phyloP scores from a whole-genome alignment of 176 grass and related monocot genomes.

The Avena sativa region DNA sequence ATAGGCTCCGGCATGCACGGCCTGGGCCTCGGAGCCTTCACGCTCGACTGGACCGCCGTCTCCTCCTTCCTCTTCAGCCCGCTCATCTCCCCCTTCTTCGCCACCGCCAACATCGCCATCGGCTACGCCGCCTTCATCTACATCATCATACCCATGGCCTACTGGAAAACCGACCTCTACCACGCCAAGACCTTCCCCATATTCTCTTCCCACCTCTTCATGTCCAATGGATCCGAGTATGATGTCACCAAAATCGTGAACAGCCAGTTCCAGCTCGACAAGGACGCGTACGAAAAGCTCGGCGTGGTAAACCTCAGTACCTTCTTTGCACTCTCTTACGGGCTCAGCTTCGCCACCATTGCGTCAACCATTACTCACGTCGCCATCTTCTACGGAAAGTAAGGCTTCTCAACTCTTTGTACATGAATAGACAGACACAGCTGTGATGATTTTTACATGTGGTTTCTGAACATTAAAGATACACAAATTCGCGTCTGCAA shows the following conservation, averaged over 20 bases:
- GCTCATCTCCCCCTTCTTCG: conserved; percentile 80
- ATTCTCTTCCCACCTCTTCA: conserved; percentile 77
- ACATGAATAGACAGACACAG: conserved; percentile 10
- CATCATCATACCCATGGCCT: conserved; percentile 50
- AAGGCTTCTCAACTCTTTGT: conserved; percentile 1
- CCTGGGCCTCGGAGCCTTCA: conserved; percentile 74
- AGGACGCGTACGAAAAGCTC: conserved; percentile 35
- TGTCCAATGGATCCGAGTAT: conserved; percentile 55
- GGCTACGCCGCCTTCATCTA: conserved; percentile 65
- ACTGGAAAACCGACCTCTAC: conserved; percentile 75
- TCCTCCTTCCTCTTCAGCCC: conserved; percentile 79
- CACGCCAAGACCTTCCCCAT: conserved; percentile 78
- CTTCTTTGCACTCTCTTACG: conserved; percentile 73
- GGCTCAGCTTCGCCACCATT: conserved; percentile 77
- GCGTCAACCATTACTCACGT: conserved; percentile 72
- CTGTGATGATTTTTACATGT: neutral
- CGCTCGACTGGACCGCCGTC: conserved; percentile 75
- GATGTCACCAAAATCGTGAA: conserved; percentile 65
- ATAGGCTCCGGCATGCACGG: conserved; percentile 74
- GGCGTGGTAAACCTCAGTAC: conserved; percentile 74
- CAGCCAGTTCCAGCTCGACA: conserved; percentile 58
- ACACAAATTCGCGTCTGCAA: neutral
- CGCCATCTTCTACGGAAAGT: conserved; percentile 85
- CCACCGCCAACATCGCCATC: conserved; percentile 67
- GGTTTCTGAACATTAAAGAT: conserved; percentile 35